These are phyloP conservation scores for Yarrowia sp. DNA, from an alignment of 805 yeast genomes.

Conservation along the genomic window DNA sequence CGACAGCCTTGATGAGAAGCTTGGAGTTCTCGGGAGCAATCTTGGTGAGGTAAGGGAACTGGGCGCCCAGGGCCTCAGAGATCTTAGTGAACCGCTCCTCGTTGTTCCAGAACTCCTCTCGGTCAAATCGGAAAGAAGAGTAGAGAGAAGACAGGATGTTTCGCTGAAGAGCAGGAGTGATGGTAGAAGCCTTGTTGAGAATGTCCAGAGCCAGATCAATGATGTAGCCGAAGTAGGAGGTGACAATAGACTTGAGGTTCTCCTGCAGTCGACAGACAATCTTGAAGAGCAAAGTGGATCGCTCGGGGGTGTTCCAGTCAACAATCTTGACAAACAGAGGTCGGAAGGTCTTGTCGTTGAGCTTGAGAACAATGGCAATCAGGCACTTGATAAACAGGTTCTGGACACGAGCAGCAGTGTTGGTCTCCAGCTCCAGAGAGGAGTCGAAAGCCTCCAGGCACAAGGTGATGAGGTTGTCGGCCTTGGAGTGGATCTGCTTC, in stretches of 20 bases:
- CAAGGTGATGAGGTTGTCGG: slow-evolving; percentile 65
- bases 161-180: slow-evolving; percentile 55
- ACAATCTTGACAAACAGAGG: slow-evolving; percentile 84
- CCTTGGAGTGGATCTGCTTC: slow-evolving; percentile 68
- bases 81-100: slow-evolving; percentile 77
- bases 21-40: slow-evolving; percentile 53
- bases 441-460: slow-evolving; percentile 63
- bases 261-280: slow-evolving; percentile 84
- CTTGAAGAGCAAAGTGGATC: slow-evolving; percentile 73
- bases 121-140: slow-evolving; percentile 81
- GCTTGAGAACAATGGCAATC: slow-evolving; percentile 74
- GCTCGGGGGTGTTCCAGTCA: slow-evolving; percentile 66
- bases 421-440: slow-evolving; percentile 62
- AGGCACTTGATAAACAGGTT: slow-evolving; percentile 69
- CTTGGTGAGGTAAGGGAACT: slow-evolving; percentile 51
- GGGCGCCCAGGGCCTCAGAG: slow-evolving; percentile 58
- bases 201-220: slow-evolving; percentile 65
- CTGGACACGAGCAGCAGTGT: slow-evolving; percentile 78
- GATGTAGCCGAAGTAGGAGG: slow-evolving; percentile 81
- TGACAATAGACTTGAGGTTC: slow-evolving; percentile 77
- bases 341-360: slow-evolving; percentile 90
- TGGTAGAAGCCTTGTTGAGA: slow-evolving; percentile 50
- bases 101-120: slow-evolving; percentile 92
- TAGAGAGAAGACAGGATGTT: slow-evolving; percentile 67
- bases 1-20: slow-evolving; percentile 72